A percentile compares a stretch with the other conserved stretches of the same genome.
These are phyloP conservation scores for Phytophthora macrochlamydospora DNA, from an alignment of 352 stramenopile genomes.

Conservation along the genomic window DNA sequence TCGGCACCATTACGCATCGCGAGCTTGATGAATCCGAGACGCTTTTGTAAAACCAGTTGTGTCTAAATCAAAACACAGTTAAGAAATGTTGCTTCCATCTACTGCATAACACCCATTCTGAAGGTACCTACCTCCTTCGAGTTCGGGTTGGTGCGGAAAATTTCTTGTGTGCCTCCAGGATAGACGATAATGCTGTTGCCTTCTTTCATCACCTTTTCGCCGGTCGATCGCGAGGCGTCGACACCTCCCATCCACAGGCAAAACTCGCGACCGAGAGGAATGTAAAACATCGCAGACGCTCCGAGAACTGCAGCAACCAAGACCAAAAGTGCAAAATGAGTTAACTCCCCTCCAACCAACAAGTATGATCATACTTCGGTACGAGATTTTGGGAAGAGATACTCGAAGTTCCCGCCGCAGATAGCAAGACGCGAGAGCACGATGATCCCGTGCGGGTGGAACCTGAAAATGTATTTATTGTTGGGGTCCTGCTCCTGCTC, in stretches of 20 bases:
- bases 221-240: slow-evolving; percentile 44
- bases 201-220: slow-evolving; percentile 45
- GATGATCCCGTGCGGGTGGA: slow-evolving; percentile 61
- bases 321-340: neutral
- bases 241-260: slow-evolving; percentile 61
- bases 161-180: slow-evolving; percentile 46
- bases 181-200: slow-evolving; percentile 54
- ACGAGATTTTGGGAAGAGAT: slow-evolving; percentile 35
- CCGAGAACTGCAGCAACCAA: slow-evolving; percentile 38
- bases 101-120: no score
- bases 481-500: slow-evolving; percentile 40
- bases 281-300: slow-evolving; percentile 64
- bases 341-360: neutral
- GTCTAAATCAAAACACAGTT: slow-evolving; percentile 15
- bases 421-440: slow-evolving; percentile 49
- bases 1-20: slow-evolving; percentile 49
- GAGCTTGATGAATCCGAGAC: slow-evolving; percentile 53
- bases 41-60: slow-evolving; percentile 45
- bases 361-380: slow-evolving; percentile 10
- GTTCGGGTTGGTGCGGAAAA: slow-evolving; percentile 50
- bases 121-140: slow-evolving; percentile 42
- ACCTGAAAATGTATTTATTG: slow-evolving; percentile 57
- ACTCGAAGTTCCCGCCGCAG: slow-evolving; percentile 52
- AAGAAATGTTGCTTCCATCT: neutral
- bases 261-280: slow-evolving; percentile 61